phyloP scores from a whole-genome alignment of 805 yeast genomes.

The Pichia thaimueangensis region DNA sequence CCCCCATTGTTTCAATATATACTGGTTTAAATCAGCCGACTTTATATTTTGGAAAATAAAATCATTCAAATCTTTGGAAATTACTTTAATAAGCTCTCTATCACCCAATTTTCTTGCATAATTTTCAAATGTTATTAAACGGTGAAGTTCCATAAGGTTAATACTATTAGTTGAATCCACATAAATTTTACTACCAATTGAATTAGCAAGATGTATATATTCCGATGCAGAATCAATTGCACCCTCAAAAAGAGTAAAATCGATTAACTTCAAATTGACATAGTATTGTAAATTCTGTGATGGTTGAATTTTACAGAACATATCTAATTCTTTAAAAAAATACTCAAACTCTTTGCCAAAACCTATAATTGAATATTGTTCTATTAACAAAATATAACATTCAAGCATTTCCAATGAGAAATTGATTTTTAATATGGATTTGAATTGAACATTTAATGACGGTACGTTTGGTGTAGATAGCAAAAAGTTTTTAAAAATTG shows the following conservation, averaged over 20 bases:
- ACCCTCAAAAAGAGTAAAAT: conserved; percentile 18
- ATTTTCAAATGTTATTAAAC: conserved; percentile 2
- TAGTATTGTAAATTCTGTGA: conserved; percentile 24
- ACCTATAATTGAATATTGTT: conserved; percentile 42
- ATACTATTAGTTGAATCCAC: conserved; percentile 2
- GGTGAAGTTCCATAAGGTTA: background rate
- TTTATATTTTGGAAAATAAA: background rate
- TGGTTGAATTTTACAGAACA: conserved; percentile 28
- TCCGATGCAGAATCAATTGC: conserved; percentile 13
- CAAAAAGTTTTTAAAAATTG: conserved; percentile 41
- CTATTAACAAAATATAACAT: conserved; percentile 35
- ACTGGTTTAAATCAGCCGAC: background rate
- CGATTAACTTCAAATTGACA: conserved; percentile 18
- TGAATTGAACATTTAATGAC: conserved; percentile 19
- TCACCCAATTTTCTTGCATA: conserved; percentile 3
- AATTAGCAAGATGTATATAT: conserved; percentile 6
- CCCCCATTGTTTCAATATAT: conserved; percentile 3
- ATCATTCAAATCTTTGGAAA: conserved; percentile 11
- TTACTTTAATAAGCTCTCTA: background rate
- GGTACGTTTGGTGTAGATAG: conserved; percentile 12
- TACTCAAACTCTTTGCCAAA: conserved; percentile 52
- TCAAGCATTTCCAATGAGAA: conserved; percentile 31
- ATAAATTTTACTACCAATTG: background rate
- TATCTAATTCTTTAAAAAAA: conserved; percentile 44
- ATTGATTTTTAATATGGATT: conserved; percentile 28